A percentile compares a stretch with the other conserved stretches of the same genome.
These are phyloP conservation scores for Gossypium thurberi DNA, from an alignment of 345 rosid genomes.

Conservation along the genomic window DNA sequence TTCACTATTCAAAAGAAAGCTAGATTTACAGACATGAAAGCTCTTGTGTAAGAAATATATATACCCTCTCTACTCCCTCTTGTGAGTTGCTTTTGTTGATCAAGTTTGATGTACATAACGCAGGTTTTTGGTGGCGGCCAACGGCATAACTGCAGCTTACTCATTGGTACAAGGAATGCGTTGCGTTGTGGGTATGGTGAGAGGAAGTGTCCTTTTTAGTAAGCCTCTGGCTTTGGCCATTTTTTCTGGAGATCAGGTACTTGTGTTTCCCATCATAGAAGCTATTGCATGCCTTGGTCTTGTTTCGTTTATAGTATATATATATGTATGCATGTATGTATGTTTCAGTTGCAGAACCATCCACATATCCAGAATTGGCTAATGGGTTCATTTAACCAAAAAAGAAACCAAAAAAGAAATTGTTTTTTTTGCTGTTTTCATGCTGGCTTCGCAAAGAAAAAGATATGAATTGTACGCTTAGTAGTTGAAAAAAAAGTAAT, in stretches of 20 bases:
- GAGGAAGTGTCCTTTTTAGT: conserved; percentile 58
- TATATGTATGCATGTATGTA: not conserved
- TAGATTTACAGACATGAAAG: conserved; percentile 83
- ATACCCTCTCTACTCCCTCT: not conserved
- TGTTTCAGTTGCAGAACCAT: not conserved
- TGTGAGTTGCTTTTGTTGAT: not conserved
- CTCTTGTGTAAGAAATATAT: conserved; percentile 58
- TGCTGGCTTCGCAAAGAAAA: not conserved
- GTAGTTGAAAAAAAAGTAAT: not conserved
- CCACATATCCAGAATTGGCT: not conserved
- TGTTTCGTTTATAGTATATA: not conserved
- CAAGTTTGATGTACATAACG: not conserved
- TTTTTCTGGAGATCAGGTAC: conserved; percentile 89
- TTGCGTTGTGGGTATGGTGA: conserved; percentile 51
- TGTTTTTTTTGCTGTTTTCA: not conserved
- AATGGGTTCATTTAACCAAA: not conserved
- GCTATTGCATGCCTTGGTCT: no score
- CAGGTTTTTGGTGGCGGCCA: conserved; percentile 80
- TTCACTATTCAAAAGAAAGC: conserved; percentile 71
- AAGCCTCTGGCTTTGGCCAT: conserved; percentile 81
- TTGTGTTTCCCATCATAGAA: not conserved
- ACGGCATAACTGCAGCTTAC: conserved; percentile 65
- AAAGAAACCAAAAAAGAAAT: not conserved
- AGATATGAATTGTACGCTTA: not conserved
- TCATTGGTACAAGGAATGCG: conserved; percentile 72